Evolutionary conservation across 805 yeast species (phyloP).

Genomic region (Pichia paraexigua): DNA sequence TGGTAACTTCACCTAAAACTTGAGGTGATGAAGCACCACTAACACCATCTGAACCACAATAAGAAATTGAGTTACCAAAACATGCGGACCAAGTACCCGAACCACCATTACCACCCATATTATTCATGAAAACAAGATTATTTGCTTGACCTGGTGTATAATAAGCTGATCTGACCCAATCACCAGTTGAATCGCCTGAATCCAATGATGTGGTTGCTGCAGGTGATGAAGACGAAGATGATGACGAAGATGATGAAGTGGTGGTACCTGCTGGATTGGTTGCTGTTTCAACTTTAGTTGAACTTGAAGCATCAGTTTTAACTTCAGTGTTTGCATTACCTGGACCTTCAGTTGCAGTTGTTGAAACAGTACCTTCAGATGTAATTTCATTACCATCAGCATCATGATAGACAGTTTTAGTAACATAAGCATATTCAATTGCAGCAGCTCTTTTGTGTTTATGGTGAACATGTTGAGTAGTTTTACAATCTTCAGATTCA

Average conservation of each 20-base stretch:
- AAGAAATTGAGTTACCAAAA: conserved; percentile 91
- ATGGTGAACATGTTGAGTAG: conserved; percentile 39
- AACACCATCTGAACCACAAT: conserved; percentile 68
- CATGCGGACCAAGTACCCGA: conserved; percentile 83
- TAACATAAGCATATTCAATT: conserved; percentile 60
- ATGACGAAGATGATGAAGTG: conserved; percentile 9
- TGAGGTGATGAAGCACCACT: conserved; percentile 63
- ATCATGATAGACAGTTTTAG: conserved; percentile 71
- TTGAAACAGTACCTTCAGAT: conserved; percentile 4
- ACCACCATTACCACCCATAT: conserved; percentile 73
- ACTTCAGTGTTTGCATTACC: conserved; percentile 17
- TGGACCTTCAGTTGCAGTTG: conserved; percentile 20
- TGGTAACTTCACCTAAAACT: conserved; percentile 58
- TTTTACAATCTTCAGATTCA: conserved; percentile 38
- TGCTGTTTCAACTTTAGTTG: conserved; percentile 18
- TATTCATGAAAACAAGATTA: conserved; percentile 78
- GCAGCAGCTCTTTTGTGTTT: conserved; percentile 55
- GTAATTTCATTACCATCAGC: conserved; percentile 39
- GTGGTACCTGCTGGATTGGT: conserved; percentile 5
- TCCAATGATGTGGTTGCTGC: conserved; percentile 22
- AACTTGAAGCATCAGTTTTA: conserved; percentile 7
- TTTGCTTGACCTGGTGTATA: conserved; percentile 54
- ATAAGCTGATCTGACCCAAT: conserved; percentile 72
- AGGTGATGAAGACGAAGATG: conserved; percentile 14
- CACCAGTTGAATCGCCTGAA: conserved; percentile 36